phyloP scores from a whole-genome alignment of 345 rosid genomes.

The Camelina hispida region DNA sequence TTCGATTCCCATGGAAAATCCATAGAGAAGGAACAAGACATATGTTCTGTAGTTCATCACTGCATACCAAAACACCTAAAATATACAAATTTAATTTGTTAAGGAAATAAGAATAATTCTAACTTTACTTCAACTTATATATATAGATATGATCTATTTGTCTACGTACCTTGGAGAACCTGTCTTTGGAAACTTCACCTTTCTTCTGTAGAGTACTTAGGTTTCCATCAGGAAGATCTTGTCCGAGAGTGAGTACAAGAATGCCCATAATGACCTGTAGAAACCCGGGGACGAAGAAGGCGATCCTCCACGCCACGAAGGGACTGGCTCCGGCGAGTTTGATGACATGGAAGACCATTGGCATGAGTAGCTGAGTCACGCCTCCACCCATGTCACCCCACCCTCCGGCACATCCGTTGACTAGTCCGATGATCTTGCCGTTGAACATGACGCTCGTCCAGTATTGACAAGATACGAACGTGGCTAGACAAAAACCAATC shows the following conservation, averaged over 20 bases:
- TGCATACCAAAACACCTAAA: conserved; percentile 67
- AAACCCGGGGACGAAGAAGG: conserved; percentile 74
- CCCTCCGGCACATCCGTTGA: conserved; percentile 77
- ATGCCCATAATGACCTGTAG: conserved; percentile 66
- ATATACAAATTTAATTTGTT: background rate
- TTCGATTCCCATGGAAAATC: conserved; percentile 75
- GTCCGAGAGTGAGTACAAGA: conserved; percentile 68
- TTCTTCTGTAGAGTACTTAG: conserved; percentile 63
- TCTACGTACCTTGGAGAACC: conserved; percentile 65
- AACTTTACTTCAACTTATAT: background rate
- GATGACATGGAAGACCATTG: conserved; percentile 62
- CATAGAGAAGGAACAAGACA: conserved; percentile 68
- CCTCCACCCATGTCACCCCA: conserved; percentile 96
- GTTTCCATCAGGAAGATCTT: conserved; percentile 87
- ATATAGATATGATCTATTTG: background rate
- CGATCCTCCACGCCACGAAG: conserved; percentile 80
- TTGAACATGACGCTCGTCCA: conserved; percentile 91
- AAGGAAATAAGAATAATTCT: background rate
- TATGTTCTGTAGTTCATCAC: conserved; percentile 71
- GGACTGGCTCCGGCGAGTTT: conserved; percentile 58
- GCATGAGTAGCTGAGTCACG: conserved; percentile 83
- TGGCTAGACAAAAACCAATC: conserved; percentile 87
- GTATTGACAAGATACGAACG: conserved; percentile 81
- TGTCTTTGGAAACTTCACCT: conserved; percentile 68
- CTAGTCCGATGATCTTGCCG: conserved; percentile 75